Evolutionary conservation across 2,329 filamentous ascomycete species (phyloP), one percentile per base, ranked within the genome.

Genomic region (Emmonsia crescens): DNA sequence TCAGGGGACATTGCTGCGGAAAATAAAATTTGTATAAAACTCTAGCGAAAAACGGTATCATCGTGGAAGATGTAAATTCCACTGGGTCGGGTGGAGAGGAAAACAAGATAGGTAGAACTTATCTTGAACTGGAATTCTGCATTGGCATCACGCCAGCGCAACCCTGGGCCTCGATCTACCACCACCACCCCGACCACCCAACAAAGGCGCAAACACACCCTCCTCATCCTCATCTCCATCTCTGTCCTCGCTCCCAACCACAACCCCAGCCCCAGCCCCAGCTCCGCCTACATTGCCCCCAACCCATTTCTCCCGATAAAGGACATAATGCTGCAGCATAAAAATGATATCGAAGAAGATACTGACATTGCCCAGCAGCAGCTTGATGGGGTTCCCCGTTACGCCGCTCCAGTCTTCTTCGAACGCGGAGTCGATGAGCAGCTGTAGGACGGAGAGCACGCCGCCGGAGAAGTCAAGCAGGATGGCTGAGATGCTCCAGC

Each of bases 311-410:
- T 71, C 72, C 63, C 72, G 74, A 71, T 96, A 97, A 24, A 96
- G 74, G 42, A 92, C 77, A 69, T 92, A 97, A 75, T 97, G 94
- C 77, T 99, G 94, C 4, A 83, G 70, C 59, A 97, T 87, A 72
- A 97, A 97, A 57, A 96, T 79, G 38, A 88, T 65, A 72, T 97
- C 93, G 73, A 96, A 97, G 2, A 89, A 73, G 68, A 97, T 87
- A 62, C 87, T 91, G 54, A 96, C 84, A 70, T 96, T 93, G 16
- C 89, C 89, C 49, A 97, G 80, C 2, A 86, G 85, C 62, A 97
- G 85, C 77, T 97, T 99, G 68, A 94, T 87, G 0, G 91, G 90
- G 73, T 97, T 97, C 1, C 92, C 93, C 0, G 87, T 91, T 62
- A 97, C 81, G 27, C 93, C 94, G 56, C 87, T 89, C 92, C 93